phyloP scores from a whole-genome alignment of 2,329 filamentous ascomycete genomes.

The Trichoderma lentiforme region DNA sequence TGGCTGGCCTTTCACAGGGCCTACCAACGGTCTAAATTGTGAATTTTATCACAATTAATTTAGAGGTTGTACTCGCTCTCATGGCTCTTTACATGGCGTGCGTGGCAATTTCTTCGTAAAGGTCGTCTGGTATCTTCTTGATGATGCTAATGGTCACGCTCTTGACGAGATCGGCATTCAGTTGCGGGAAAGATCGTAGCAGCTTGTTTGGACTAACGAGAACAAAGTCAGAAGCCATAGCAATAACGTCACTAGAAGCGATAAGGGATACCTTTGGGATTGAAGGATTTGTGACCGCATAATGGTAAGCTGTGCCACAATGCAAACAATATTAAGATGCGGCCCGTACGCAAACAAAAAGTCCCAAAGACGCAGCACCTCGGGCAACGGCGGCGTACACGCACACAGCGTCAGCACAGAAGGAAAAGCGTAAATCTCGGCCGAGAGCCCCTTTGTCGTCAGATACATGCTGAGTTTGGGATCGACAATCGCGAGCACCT shows the following conservation, averaged over 20 bases:
- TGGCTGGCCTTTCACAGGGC: not conserved
- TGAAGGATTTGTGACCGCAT: slow-evolving; percentile 80
- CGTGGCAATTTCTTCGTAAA: slow-evolving; percentile 84
- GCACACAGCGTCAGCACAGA: slow-evolving; percentile 92
- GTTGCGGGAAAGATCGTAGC: slow-evolving; percentile 78
- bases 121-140: slow-evolving; percentile 82
- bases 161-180: slow-evolving; percentile 82
- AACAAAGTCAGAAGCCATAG: slow-evolving; percentile 24
- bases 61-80: not conserved
- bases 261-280: slow-evolving; percentile 65
- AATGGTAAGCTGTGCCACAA: slow-evolving; percentile 89
- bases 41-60: not conserved
- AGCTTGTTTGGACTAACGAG: slow-evolving; percentile 83
- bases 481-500: slow-evolving; percentile 87
- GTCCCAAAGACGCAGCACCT: slow-evolving; percentile 92
- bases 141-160: slow-evolving; percentile 81
- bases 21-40: not conserved
- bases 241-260: not conserved
- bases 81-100: slow-evolving; percentile 64
- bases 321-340: slow-evolving; percentile 92
- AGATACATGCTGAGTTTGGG: slow-evolving; percentile 82
- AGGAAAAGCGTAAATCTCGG: slow-evolving; percentile 94
- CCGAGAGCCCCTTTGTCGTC: slow-evolving; percentile 80
- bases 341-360: slow-evolving; percentile 95
- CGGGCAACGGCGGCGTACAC: slow-evolving; percentile 89